Evolutionary conservation across 129 eudicot species (phyloP).

Genomic region (Oenanthe sinensis): DNA sequence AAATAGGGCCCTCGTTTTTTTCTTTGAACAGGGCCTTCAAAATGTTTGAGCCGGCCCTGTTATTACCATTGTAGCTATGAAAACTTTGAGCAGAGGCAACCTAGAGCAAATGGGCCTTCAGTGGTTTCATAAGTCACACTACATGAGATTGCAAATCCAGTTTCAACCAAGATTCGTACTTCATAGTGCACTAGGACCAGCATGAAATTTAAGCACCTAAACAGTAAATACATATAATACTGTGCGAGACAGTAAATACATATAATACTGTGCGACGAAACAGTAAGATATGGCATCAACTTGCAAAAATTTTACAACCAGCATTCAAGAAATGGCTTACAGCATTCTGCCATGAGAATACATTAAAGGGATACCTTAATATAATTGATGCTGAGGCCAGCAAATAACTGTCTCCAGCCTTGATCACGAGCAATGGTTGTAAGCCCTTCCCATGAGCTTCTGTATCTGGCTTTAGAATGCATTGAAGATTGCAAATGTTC

Average conservation of each 20-base stretch:
- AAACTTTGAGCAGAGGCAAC: no score
- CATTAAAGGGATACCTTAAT: constrained; percentile 45
- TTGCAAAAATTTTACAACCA: not conserved
- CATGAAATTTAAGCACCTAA: not conserved
- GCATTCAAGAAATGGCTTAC: not conserved
- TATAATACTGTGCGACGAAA: not conserved
- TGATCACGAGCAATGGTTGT: constrained; percentile 52
- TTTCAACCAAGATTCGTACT: not conserved
- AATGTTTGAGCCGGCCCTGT: no score
- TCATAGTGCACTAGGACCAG: not conserved
- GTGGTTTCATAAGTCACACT: not conserved
- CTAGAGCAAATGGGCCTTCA: not conserved
- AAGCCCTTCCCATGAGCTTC: constrained; percentile 68
- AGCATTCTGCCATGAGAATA: not conserved
- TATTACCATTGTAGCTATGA: not conserved
- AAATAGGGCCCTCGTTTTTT: no score
- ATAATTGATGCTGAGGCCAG: constrained; percentile 92
- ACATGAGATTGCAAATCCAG: not conserved
- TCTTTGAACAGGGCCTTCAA: no score
- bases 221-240: not conserved
- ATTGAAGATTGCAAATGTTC: constrained; percentile 56
- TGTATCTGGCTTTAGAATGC: constrained; percentile 37
- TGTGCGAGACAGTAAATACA: not conserved
- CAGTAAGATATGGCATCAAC: not conserved
- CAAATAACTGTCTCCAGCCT: constrained; percentile 95